Evolutionary conservation across 495 filamentous ascomycete genomes (phyloP), one percentile per base, ranked within the genome.

Genomic region (Daldinia vernicosa): DNA sequence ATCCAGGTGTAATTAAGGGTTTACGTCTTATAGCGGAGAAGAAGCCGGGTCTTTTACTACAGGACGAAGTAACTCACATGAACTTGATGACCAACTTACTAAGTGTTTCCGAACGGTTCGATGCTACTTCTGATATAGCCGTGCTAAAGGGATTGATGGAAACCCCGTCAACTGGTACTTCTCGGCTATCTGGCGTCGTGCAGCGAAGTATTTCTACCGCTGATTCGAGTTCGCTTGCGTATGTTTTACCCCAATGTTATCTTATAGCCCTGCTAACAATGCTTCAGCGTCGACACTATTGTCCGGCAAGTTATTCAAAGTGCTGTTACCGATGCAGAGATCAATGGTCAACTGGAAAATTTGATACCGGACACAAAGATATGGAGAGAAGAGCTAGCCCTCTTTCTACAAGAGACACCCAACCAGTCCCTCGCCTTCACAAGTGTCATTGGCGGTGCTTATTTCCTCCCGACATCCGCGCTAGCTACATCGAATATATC

Each of bases 391-490:
- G 78, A 82, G 45, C 69, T 97, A n/a, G 67, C 59, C 0, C 83
- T 80, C 2, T 89, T 95, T 72, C 80, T 95, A 15, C 76, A 83
- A 39, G 74, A 82, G 6, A 71, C 81, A 24, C 89, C 91, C 14
- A 86, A 85, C 47, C 80, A 83, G 14, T 89, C 91, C 8, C 77
- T 94, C 6, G 87, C 92, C 8, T 85, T 96, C 7, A 91, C 90
- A 5, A 92, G 89, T 74, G 84, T 87, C 9, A 78, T 97, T 22
- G 87, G 86, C 6, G 92, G 92, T 14, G 85, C 85, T 11, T 87
- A 94, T 30, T 88, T 91, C 69, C 78, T 98, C 5, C 83, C 91
- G 0, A 76, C 86, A 9, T 52, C 67, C 12, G 43, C 70, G 1
- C 51, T 43, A 54, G 66, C 43, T 30, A 82, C 22, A 28, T 76